These are phyloP conservation scores for Arctium minus DNA, from an alignment of 129 eudicot genomes.

Conservation along the genomic window DNA sequence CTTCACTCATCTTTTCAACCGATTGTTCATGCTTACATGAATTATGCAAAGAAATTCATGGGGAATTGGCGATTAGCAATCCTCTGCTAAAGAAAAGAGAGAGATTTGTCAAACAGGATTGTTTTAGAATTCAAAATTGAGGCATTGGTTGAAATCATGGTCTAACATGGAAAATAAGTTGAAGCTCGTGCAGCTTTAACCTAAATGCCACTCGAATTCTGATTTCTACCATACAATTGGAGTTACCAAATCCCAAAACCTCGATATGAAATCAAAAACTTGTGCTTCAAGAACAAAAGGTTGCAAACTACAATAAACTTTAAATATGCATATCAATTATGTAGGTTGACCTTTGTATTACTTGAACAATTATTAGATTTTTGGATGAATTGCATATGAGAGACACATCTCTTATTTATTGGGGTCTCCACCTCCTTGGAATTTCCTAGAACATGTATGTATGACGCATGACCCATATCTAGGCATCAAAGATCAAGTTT, in stretches of 20 bases:
- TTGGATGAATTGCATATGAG: neutral
- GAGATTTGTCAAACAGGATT: no score
- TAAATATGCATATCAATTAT: no score
- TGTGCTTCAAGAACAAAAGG: neutral
- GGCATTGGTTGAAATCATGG: neutral
- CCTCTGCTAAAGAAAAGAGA: no score
- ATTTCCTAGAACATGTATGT: neutral
- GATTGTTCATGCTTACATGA: no score
- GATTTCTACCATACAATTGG: no score
- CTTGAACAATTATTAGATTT: neutral
- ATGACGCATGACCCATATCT: neutral
- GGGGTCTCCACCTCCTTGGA: neutral
- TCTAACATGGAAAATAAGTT: neutral
- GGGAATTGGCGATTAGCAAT: no score
- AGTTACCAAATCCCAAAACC: no score
- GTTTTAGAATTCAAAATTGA: neutral
- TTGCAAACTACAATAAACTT: no score
- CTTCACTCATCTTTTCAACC: neutral
- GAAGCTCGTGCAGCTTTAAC: neutral
- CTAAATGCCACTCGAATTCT: no score
- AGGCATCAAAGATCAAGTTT: neutral
- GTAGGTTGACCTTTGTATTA: neutral
- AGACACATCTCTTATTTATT: neutral
- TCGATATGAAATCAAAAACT: no score
- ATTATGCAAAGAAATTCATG: no score